Evolutionary conservation across 75 land plant species (phyloP).

Genomic region (Pseudotsuga menziesii): DNA sequence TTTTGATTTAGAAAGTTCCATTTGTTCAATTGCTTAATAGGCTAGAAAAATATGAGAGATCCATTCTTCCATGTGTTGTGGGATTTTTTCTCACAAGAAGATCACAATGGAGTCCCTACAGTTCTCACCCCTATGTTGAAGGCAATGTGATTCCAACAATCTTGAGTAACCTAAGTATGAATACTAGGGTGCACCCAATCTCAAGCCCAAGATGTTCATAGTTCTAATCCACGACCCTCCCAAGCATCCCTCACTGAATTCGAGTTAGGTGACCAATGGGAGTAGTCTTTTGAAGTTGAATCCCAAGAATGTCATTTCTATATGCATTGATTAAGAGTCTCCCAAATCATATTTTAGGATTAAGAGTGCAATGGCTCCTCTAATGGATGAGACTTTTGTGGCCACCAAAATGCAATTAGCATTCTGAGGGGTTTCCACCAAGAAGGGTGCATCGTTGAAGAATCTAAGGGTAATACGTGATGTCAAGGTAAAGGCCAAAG

Average conservation of each 20-base stretch:
- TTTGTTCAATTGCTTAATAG: too few relatives aligned
- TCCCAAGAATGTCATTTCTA: background rate
- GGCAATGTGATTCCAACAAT: too few relatives aligned
- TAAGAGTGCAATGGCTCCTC: too few relatives aligned
- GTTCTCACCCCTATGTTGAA: background rate
- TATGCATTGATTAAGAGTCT: background rate
- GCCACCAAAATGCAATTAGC: conserved; percentile 15
- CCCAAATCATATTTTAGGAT: background rate
- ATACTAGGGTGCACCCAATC: too few relatives aligned
- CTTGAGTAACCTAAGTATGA: background rate
- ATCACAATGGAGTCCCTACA: background rate
- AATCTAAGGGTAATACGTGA: conserved; percentile 9
- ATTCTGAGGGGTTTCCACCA: conserved; percentile 13
- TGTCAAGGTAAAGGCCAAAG: conserved; percentile 5
- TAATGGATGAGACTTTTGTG: conserved; percentile 3
- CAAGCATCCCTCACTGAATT: background rate
- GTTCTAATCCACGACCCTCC: background rate
- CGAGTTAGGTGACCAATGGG: background rate
- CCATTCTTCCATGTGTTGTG: too few relatives aligned
- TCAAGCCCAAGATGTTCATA: background rate
- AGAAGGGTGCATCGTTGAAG: background rate
- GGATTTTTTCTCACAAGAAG: too few relatives aligned
- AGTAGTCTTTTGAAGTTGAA: background rate
- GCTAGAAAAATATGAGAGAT: too few relatives aligned
- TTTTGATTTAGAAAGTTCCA: too few relatives aligned